phyloP scores from a whole-genome alignment of 2,329 filamentous ascomycete species.

The Rachicladosporium sp. region DNA sequence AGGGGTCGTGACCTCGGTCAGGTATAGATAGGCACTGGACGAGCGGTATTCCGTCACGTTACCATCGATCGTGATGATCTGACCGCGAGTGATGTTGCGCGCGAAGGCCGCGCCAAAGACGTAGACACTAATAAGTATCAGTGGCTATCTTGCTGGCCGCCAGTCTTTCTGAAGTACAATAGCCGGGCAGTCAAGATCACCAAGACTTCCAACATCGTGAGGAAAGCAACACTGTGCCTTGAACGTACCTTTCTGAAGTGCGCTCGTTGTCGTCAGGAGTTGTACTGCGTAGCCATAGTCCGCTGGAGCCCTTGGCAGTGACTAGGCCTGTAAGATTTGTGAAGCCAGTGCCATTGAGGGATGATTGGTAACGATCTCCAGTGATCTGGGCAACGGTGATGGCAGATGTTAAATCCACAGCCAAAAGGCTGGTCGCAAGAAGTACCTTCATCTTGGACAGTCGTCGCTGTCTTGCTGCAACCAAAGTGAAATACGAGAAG shows the following conservation, averaged over 20 bases:
- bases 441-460: no score
- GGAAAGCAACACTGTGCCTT: no score
- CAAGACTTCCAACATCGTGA: no score
- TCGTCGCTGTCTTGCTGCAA: no score
- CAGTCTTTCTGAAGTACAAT: no score
- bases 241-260: slow-evolving; percentile 40
- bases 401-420: not conserved
- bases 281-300: slow-evolving; percentile 53
- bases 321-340: slow-evolving; percentile 46
- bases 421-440: no score
- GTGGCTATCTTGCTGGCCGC: no score
- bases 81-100: slow-evolving; percentile 46
- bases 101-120: slow-evolving; percentile 45
- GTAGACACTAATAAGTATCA: slow-evolving; percentile 33
- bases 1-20: slow-evolving; percentile 51
- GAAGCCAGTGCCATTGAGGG: slow-evolving; percentile 16
- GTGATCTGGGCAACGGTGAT: slow-evolving; percentile 42
- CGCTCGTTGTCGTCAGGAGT: slow-evolving; percentile 41
- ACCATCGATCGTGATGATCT: slow-evolving; percentile 49
- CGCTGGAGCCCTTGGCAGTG: slow-evolving; percentile 49
- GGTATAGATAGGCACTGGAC: slow-evolving; percentile 44
- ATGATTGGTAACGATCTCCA: slow-evolving; percentile 51
- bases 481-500: no score
- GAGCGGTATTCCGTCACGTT: slow-evolving; percentile 49
- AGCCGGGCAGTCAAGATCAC: no score